Base-by-base conservation (phyloP, 257 asterid genomes). In the Nicotiana otophora region DNA sequence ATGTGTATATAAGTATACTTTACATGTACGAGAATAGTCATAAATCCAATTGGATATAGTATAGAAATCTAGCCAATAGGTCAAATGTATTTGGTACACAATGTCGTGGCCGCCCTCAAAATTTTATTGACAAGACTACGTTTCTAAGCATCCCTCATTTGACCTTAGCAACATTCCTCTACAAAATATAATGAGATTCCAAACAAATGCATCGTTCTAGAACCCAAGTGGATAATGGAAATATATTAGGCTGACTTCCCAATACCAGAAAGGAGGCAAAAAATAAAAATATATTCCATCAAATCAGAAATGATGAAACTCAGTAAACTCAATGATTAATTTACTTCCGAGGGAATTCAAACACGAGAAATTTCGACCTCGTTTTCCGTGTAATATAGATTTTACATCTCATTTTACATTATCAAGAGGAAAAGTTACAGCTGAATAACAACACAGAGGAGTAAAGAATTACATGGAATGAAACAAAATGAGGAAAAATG, bases 401-500 rank as follows among this genome's bases (percentile, higher is more conserved):
- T 86, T 67, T 86, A 87, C 91, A 84, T 82, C 87, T 86, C 90
- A 78, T 34, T 87, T 67, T 53, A 84, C 83, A 84, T 84, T 74
- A 87, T 78, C 54, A 82, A 67, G 34, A 61, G 58, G 33, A 74
- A 77, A 72, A 82, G 83, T 54, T 79, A 81, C 86, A 87, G 81
- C 83, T 65, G 77, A 62, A 67, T n/a, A 23, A 23, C 81, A 77
- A 64, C 76, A 69, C 78, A 69, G 31, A 51, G 74, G 66, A 78
- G 15, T 30, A 77, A 69, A 74, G 78, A 85, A 77, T 46, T 48
- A n/a, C 3, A 14, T 42, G 26, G 1, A 26, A 11, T 17, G 30
- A 20, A 19, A 39, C 36, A 65, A 57, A 83, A 46, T 74, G 62
- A 33, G 51, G 88, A 84, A 79, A 83, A 81, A 85, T 81, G 51